phyloP scores from a whole-genome alignment of 2,329 filamentous ascomycete genomes.

The Fonsecaea multimorphosa region DNA sequence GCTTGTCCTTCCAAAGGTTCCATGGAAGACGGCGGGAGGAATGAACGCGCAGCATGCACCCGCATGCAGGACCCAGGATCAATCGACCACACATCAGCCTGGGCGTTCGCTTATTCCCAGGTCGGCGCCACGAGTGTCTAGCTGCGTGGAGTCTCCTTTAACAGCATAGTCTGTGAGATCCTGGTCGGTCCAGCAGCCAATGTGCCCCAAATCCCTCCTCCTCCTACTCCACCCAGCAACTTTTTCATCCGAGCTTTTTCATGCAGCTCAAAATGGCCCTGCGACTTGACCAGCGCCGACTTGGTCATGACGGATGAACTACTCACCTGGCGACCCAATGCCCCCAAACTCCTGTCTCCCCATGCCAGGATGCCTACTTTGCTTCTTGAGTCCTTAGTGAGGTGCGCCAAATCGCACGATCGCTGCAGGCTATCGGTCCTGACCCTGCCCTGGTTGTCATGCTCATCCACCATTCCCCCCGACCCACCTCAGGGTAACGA shows the following conservation, averaged over 20 bases:
- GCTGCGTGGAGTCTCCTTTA: constrained; percentile 29
- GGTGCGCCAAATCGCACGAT: constrained; percentile 25
- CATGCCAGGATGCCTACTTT: constrained; percentile 6
- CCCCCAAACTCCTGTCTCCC: constrained; percentile 17
- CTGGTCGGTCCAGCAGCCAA: not conserved
- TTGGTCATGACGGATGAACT: constrained; percentile 11
- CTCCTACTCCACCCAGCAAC: not conserved
- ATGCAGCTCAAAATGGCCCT: constrained; percentile 20
- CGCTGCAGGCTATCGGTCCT: constrained; percentile 26
- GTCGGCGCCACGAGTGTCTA: constrained; percentile 27
- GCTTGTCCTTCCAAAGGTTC: constrained; percentile 4
- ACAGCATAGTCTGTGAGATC: constrained; percentile 16
- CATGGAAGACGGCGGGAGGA: constrained; percentile 6
- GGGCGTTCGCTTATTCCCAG: constrained; percentile 23
- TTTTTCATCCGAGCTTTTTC: constrained; percentile 23
- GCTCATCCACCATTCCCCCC: not conserved
- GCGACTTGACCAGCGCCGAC: constrained; percentile 8
- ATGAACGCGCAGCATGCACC: constrained; percentile 2
- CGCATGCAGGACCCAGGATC: not conserved
- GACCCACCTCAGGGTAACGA: constrained; percentile 17
- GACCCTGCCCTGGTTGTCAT: constrained; percentile 5
- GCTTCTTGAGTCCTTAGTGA: constrained; percentile 13
- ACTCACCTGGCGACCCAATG: constrained; percentile 5
- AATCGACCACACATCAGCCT: constrained; percentile 4
- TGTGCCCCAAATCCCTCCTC: constrained; percentile 1